Evolutionary conservation across 1,139 yeast species (phyloP).

Genomic region (Meyerozyma guilliermondii): DNA sequence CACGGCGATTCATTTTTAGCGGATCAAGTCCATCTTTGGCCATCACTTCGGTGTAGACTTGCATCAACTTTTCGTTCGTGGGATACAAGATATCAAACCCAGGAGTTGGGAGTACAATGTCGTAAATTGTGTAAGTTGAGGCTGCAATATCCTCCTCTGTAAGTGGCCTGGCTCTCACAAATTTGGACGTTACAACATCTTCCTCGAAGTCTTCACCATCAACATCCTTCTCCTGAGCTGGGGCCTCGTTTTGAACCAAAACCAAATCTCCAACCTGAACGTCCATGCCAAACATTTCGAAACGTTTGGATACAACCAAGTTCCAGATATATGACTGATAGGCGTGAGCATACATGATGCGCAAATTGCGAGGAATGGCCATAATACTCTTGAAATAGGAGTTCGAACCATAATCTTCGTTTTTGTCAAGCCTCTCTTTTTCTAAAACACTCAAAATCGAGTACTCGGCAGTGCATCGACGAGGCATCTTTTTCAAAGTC

Average conservation of each 20-base stretch:
- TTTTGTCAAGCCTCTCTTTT: slow-evolving; percentile 35
- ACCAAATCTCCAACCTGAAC: slow-evolving; percentile 85
- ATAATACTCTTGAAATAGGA: slow-evolving; percentile 75
- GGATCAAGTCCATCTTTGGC: slow-evolving; percentile 79
- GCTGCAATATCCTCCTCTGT: slow-evolving; percentile 67
- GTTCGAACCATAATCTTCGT: slow-evolving; percentile 41
- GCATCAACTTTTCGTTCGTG: slow-evolving; percentile 50
- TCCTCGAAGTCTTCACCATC: slow-evolving; percentile 51
- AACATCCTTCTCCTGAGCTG: slow-evolving; percentile 15
- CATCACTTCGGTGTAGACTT: slow-evolving; percentile 73
- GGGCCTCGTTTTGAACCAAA: slow-evolving; percentile 31
- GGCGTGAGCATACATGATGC: slow-evolving; percentile 96
- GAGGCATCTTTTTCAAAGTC: slow-evolving; percentile 77
- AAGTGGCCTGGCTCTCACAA: slow-evolving; percentile 61
- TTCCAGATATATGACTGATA: slow-evolving; percentile 97
- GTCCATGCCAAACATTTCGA: slow-evolving; percentile 62
- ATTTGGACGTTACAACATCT: slow-evolving; percentile 53
- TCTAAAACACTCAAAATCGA: slow-evolving; percentile 61
- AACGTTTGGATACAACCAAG: slow-evolving; percentile 71
- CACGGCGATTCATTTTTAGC: slow-evolving; percentile 73
- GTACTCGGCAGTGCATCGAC: slow-evolving; percentile 79
- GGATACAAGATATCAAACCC: slow-evolving; percentile 91
- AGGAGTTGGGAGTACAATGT: slow-evolving; percentile 89
- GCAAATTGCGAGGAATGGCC: slow-evolving; percentile 86
- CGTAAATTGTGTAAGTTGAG: slow-evolving; percentile 64